Evolutionary conservation across 2,329 filamentous ascomycete species (phyloP), one percentile per base, ranked within the genome.

Genomic region (Cladosporium sp.): DNA sequence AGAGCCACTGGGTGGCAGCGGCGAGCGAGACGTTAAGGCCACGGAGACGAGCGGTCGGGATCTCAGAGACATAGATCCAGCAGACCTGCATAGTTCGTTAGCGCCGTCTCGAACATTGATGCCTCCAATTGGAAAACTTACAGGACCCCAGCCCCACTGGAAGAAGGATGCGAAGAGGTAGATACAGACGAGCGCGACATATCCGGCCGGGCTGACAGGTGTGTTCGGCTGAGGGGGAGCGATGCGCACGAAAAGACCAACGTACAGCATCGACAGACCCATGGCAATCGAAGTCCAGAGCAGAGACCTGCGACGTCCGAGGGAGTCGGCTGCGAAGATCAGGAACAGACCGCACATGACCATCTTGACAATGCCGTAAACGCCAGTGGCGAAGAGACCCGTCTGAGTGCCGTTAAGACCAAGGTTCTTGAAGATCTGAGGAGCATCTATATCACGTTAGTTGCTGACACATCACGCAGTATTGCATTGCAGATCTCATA

Each of bases 351-450:
- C 81, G 72, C 88, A 90, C 46, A 86, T 85, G 11, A 82, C 77
- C 78, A 89, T 87, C 76, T 92, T 92, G 65, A 91, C 85, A 63
- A 91, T 83, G 29, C 89, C 89, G 73, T 91, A 92, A 69, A 92
- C 85, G 49, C 90, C 89, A 0, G 89, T 91, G 5, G 90, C 89
- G 74, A 92, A 90, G 28, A 92, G 84, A 21, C 85, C 86, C 49
- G 84, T 82, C 46, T 83, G 76, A 6, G 83, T 87, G 14, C 81
- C 83, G 0, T 72, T 78, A 64, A 92, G 82, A 21, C 89, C 89
- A 2, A 91, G 81, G 69, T 86, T 83, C 53, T 80, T 78, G 79
- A 92, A 92, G 71, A 92, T 91, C 64, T 85, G 83, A 0, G 89
- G 89, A 33, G 71, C 70, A 64, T 74, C 52, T 55, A 55, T n/a